Evolutionary conservation across 306 rosid genomes (phyloP), one percentile per base, ranked within the genome.

Genomic region (Mimosa pudica): DNA sequence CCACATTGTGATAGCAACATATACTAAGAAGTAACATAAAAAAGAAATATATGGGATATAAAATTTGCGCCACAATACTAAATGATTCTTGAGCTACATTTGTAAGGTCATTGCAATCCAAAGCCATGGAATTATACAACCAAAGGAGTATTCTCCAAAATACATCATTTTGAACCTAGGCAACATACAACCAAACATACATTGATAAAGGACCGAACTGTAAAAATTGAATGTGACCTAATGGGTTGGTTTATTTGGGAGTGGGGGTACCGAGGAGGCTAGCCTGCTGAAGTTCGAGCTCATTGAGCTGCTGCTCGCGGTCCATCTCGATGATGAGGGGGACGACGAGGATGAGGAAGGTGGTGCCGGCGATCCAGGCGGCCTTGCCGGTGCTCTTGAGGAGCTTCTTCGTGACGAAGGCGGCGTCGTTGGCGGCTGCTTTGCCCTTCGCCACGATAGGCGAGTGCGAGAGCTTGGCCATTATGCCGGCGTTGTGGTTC

Each of bases 261-360:
- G 80, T 9, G 2, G 93, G 82, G 12, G 94, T 73, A n/a, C 98
- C 98, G 49, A 95, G 98, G 73, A 95, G 79, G 87, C 92, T 95
- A 67, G 94, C 97, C 86, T 93, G 97, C 82, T 95, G 98, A 76
- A 92, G 93, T 84, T 95, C 98, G 79, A 92, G 89, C 46, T 95
- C 98, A 76, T 66, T 95, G 81, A 91, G 54, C 89, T 93, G 98
- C 89, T 92, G 98, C 63, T 95, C 98, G 45, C 98, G 98, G 86
- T 95, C 98, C 96, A 93, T 95, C 77, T 88, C 97, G 80, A 95
- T 91, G 74, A 95, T 91, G 74, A 95, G 84, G 3, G 98, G 98
- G 0, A 92, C 98, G 20, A 89, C 90, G 70, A 95, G 89, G 17
- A 95, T 75, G 69, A 92, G 89, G 75, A 95, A 92, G 36, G 96